Conservation (phyloP, 305 asterid genomes). For the Striga hermonthica region DNA sequence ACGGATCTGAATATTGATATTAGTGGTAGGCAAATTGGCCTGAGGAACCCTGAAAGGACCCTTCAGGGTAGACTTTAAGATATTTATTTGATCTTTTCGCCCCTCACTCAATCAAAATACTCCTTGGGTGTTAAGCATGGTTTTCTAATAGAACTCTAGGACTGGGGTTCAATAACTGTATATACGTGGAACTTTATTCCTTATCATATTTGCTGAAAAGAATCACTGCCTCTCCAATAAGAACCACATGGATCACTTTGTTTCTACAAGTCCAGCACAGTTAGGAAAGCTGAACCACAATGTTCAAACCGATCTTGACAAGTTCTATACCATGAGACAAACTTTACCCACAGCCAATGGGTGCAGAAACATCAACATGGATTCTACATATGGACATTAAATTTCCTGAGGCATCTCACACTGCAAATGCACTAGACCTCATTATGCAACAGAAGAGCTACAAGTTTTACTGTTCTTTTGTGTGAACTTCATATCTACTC, state of each 20-base stretch:
- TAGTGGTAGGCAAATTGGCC: too few relatives aligned
- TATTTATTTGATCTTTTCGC: too few relatives aligned
- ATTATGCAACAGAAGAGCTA: background rate
- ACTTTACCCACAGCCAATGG: background rate
- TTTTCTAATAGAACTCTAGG: slow-evolving; percentile 11
- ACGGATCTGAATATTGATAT: too few relatives aligned
- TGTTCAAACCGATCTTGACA: too few relatives aligned
- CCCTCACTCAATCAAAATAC: too few relatives aligned
- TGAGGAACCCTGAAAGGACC: too few relatives aligned
- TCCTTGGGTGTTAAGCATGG: slow-evolving; percentile 8
- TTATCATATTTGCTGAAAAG: too few relatives aligned
- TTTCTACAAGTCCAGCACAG: background rate
- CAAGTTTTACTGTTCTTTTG: background rate
- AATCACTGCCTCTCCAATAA: background rate
- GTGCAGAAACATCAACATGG: slow-evolving; percentile 12
- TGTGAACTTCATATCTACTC: background rate
- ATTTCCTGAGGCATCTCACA: slow-evolving; percentile 7
- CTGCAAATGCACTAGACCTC: too few relatives aligned
- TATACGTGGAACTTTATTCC: background rate
- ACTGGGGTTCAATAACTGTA: slow-evolving; percentile 7
- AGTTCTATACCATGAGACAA: too few relatives aligned
- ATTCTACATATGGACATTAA: slow-evolving; percentile 9
- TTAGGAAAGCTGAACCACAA: slow-evolving; percentile 10
- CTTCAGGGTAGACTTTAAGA: too few relatives aligned
- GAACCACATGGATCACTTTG: background rate